Evolutionary conservation across 768 basidiomycete species (phyloP).

Genomic region (Russula sp.): DNA sequence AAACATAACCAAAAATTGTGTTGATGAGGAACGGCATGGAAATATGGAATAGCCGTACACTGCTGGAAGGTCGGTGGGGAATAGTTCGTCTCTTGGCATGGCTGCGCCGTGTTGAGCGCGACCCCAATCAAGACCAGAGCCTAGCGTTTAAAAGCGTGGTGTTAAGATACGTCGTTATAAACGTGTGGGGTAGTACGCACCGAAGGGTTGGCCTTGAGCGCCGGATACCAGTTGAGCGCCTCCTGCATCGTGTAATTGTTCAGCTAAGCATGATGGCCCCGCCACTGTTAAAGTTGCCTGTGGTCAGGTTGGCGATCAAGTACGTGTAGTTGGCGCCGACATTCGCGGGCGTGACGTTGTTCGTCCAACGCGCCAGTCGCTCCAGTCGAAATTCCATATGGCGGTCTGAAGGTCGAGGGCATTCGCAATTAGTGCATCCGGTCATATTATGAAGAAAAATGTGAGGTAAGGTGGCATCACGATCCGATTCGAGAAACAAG

Average conservation of each 20-base stretch:
- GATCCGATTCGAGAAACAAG: too few species aligned
- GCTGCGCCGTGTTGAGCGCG: constrained; percentile 42
- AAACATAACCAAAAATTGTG: too few species aligned
- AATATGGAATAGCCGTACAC: constrained; percentile 35
- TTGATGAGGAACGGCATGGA: neutral
- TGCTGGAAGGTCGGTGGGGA: constrained; percentile 38
- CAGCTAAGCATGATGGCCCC: constrained; percentile 49
- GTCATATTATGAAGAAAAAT: constrained; percentile 30
- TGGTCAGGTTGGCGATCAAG: constrained; percentile 10
- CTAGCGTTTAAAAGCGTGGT: neutral
- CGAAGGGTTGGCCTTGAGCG: constrained; percentile 38
- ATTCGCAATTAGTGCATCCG: constrained; percentile 66
- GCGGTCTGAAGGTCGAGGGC: constrained; percentile 63
- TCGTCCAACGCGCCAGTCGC: constrained; percentile 49
- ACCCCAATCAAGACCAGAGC: constrained; percentile 48
- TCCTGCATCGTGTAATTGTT: constrained; percentile 56
- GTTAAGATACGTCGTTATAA: too few species aligned
- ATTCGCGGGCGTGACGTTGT: neutral
- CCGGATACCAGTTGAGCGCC: constrained; percentile 43
- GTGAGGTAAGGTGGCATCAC: neutral
- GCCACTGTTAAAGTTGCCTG: constrained; percentile 5
- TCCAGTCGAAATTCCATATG: constrained; percentile 65
- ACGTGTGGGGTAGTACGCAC: constrained; percentile 27
- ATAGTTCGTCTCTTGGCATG: constrained; percentile 44
- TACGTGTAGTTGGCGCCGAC: constrained; percentile 8